Evolutionary conservation across 139 green algal genomes (phyloP).

Genomic region (Chlorella sp.): DNA sequence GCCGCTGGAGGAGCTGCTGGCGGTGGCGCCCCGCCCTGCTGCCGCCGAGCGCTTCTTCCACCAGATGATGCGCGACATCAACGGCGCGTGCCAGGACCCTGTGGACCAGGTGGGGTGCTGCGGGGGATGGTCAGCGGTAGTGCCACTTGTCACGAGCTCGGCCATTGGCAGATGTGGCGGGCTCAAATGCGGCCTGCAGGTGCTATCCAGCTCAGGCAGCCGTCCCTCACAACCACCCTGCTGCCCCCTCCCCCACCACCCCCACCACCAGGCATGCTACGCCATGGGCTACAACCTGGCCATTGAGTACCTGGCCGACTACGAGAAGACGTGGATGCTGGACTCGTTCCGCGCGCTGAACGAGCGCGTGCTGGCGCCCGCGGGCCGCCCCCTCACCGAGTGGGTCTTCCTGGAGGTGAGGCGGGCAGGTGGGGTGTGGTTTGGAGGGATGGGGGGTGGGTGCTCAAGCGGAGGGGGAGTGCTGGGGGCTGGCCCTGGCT

Average conservation of each 20-base stretch:
- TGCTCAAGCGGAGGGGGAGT: not conserved
- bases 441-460: not conserved
- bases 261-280: slow-evolving; percentile 75
- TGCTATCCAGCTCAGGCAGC: too few relatives aligned
- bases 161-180: too few relatives aligned
- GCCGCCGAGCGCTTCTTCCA: slow-evolving; percentile 69
- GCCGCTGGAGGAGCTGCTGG: slow-evolving; percentile 71
- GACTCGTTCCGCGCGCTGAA: slow-evolving; percentile 86
- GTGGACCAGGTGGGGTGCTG: slow-evolving; percentile 44
- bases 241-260: too few relatives aligned
- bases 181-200: too few relatives aligned
- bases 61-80: slow-evolving; percentile 87
- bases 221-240: too few relatives aligned
- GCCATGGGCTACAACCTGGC: slow-evolving; percentile 95
- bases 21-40: slow-evolving; percentile 54
- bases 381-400: slow-evolving; percentile 62
- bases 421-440: not conserved
- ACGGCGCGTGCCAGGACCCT: slow-evolving; percentile 37
- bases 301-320: slow-evolving; percentile 95
- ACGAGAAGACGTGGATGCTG: slow-evolving; percentile 96
- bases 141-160: too few relatives aligned
- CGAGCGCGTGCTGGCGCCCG: slow-evolving; percentile 55
- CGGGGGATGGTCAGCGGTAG: too few relatives aligned
- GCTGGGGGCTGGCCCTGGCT: too few relatives aligned
- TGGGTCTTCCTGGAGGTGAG: slow-evolving; percentile 92